Evolutionary conservation across 169 alveolate genomes (phyloP), one percentile per base, ranked within the genome.

Genomic region (Eimeria maxima): DNA sequence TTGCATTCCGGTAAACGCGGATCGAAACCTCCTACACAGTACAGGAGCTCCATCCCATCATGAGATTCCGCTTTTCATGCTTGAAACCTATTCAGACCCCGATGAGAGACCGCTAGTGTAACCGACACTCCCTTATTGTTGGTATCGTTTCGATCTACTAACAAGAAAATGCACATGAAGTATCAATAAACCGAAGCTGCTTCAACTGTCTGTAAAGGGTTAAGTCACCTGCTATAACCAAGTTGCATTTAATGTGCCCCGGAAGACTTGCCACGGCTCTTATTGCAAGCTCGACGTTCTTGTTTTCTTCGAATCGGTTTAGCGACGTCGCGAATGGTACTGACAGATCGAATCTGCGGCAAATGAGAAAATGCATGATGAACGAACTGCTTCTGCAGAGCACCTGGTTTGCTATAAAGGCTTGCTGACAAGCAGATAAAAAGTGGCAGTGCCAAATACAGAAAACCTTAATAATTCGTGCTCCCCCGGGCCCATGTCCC

Each of bases 301-400:
- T 99, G 96, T 98, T 98, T 63, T 98, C 97, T 95, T 98, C 99
- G 89, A 97, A 99, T 65, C 99, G 97, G 96, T 98, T 99, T 33
- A 95, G 87, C 18, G 96, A 95, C 27, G 53, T 18, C 42, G 71
- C 91, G 33, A 84, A 93, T 14, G 92, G 92, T 47, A 33, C 73
- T 7, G 92, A 84, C 4, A 93, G 27, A n/a, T 83, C 93, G 10
- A 81, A 78, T 38, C 96, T 93, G 45, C 38, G 22, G 14, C 55
- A 27, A 29, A 22, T 24, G 73, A 16, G 29, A 4, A 81, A 6
- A 10, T 11, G 53, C 90, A 53, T 5, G 44, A 42, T 47, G 45
- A 76, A 7, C n/a, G 38, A 14, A 20, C 24, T 38, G 29, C 38
- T 20, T 14, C 47, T 5, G 18, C 14, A 44, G 4, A 18, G 22